Percentiles rank a stretch among this genome's conserved stretches.
Evolutionary conservation across 495 filamentous ascomycete genomes (phyloP).

Genomic region (Pseudotulostoma volvatum): DNA sequence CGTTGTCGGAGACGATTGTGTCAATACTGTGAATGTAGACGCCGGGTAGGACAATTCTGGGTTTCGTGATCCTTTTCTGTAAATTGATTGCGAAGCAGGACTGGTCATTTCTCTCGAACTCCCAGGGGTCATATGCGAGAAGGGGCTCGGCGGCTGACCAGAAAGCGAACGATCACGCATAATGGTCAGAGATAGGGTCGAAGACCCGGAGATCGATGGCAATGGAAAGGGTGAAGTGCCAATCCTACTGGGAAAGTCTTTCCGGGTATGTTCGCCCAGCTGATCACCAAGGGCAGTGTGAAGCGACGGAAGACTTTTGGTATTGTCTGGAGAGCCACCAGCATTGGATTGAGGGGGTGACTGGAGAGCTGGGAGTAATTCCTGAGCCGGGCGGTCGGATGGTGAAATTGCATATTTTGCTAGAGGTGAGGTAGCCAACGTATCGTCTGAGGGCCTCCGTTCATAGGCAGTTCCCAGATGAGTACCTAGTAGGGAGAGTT

Average conservation of each 20-base stretch:
- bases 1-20: slow-evolving; percentile 10
- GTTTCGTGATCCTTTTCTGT: slow-evolving; percentile 15
- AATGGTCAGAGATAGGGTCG: slow-evolving; percentile 18
- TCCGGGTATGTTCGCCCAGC: slow-evolving; percentile 10
- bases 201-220: slow-evolving; percentile 12
- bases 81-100: slow-evolving; percentile 19
- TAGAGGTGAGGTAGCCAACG: slow-evolving; percentile 7
- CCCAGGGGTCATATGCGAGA: slow-evolving; percentile 20
- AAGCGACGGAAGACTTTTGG: slow-evolving; percentile 28
- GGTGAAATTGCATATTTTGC: slow-evolving; percentile 12
- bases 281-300: slow-evolving; percentile 23
- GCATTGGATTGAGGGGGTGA: slow-evolving; percentile 17
- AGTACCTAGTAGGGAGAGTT: not conserved
- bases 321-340: slow-evolving; percentile 23
- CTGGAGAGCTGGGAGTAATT: slow-evolving; percentile 22
- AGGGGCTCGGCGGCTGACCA: slow-evolving; percentile 16
- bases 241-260: slow-evolving; percentile 8
- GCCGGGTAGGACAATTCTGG: slow-evolving; percentile 11
- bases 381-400: slow-evolving; percentile 10
- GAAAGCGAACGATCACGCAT: slow-evolving; percentile 18
- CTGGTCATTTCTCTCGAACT: slow-evolving; percentile 23
- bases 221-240: slow-evolving; percentile 11
- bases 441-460: slow-evolving; percentile 3
- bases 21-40: slow-evolving; percentile 15
- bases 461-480: not conserved